A percentile compares a stretch with the other conserved stretches of the same genome.
Conservation (phyloP, 2,329 filamentous ascomycete genomes). For the Phaeosphaeriaceae sp. region DNA sequence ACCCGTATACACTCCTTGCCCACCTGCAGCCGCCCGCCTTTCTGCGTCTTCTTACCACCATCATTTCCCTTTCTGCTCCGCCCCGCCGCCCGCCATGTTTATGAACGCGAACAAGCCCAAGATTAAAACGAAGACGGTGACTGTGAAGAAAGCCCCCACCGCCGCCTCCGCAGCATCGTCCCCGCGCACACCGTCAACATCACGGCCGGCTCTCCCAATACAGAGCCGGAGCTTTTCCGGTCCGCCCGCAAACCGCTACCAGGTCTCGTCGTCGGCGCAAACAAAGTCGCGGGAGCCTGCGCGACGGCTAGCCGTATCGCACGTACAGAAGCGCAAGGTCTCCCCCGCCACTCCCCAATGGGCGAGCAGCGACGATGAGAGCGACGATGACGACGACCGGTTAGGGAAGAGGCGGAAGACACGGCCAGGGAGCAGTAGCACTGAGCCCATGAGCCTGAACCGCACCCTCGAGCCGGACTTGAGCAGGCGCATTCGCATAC, state of each 20-base stretch:
- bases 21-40: slow-evolving; percentile 10
- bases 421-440: slow-evolving; percentile 45
- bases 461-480: slow-evolving; percentile 46
- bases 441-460: slow-evolving; percentile 45
- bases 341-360: slow-evolving; percentile 43
- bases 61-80: slow-evolving; percentile 4
- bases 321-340: slow-evolving; percentile 42
- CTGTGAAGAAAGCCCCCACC: slow-evolving; percentile 34
- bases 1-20: slow-evolving; percentile 22
- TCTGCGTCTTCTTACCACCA: slow-evolving; percentile 2
- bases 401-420: slow-evolving; percentile 38
- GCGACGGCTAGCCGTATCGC: slow-evolving; percentile 36
- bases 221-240: slow-evolving; percentile 23
- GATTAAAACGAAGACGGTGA: slow-evolving; percentile 42
- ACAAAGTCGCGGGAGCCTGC: slow-evolving; percentile 23
- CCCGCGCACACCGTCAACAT: slow-evolving; percentile 13
- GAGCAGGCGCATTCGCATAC: slow-evolving; percentile 40
- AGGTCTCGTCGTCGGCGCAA: slow-evolving; percentile 23
- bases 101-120: slow-evolving; percentile 35
- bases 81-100: slow-evolving; percentile 33
- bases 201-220: slow-evolving; percentile 13
- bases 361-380: slow-evolving; percentile 43
- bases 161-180: slow-evolving; percentile 15
- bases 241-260: slow-evolving; percentile 37
- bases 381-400: slow-evolving; percentile 37